Evolutionary conservation across 352 stramenopile genomes (phyloP).

Genomic region (Phytophthora pluvialis): DNA sequence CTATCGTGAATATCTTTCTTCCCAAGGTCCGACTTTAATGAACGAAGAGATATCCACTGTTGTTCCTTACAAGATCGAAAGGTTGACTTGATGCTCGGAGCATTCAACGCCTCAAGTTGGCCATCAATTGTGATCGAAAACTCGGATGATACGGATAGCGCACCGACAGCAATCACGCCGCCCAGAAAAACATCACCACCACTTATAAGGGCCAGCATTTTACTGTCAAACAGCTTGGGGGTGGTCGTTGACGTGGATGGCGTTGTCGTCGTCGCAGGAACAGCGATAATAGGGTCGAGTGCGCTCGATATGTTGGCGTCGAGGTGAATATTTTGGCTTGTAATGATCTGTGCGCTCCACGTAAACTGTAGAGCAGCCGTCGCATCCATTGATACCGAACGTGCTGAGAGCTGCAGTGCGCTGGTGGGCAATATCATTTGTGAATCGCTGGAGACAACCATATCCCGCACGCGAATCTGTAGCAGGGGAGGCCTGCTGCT

Average conservation of each 20-base stretch:
- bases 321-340: constrained; percentile 53
- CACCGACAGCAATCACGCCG: constrained; percentile 52
- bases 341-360: constrained; percentile 48
- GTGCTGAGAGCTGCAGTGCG: constrained; percentile 42
- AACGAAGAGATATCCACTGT: constrained; percentile 30
- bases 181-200: constrained; percentile 58
- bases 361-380: constrained; percentile 51
- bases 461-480: constrained; percentile 45
- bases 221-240: constrained; percentile 28
- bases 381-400: constrained; percentile 62
- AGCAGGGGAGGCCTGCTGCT: constrained; percentile 33
- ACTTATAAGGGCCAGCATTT: constrained; percentile 60
- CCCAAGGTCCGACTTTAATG: constrained; percentile 19
- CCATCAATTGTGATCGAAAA: constrained; percentile 59
- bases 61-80: constrained; percentile 63
- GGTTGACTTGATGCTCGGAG: constrained; percentile 46
- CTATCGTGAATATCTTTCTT: constrained; percentile 9
- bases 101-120: constrained; percentile 50
- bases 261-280: constrained; percentile 10
- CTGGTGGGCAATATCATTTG: constrained; percentile 51
- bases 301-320: constrained; percentile 56
- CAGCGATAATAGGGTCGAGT: constrained; percentile 28
- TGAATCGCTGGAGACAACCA: constrained; percentile 50
- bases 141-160: constrained; percentile 55
- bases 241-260: constrained; percentile 7